These are phyloP conservation scores for Fusarium armeniacum DNA, from an alignment of 2,329 filamentous ascomycete species.

Conservation along the genomic window DNA sequence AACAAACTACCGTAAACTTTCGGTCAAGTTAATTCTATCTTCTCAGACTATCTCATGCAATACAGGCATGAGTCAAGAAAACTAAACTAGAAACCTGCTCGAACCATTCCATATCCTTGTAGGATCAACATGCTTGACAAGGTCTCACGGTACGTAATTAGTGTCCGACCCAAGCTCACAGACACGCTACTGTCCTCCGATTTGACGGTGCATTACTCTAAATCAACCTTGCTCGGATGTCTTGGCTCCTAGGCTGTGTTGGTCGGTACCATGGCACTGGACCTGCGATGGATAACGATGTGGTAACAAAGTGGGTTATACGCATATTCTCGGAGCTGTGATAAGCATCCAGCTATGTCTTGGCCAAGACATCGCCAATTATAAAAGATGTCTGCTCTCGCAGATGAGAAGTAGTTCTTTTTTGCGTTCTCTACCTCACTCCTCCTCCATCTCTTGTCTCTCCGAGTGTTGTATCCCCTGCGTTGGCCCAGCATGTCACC, in stretches of 20 bases:
- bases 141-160: constrained; percentile 29
- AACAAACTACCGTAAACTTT: background rate
- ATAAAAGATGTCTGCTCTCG: constrained; percentile 20
- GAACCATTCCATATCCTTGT: constrained; percentile 13
- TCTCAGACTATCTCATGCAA: background rate
- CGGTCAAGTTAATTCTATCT: background rate
- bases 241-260: constrained; percentile 20
- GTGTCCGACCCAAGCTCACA: background rate
- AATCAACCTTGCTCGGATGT: background rate
- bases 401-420: background rate
- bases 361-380: constrained; percentile 6
- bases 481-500: constrained; percentile 27
- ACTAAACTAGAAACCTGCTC: constrained; percentile 11
- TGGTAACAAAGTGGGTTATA: constrained; percentile 29
- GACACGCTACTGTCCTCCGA: constrained; percentile 3
- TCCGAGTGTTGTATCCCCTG: background rate
- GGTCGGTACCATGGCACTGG: constrained; percentile 1
- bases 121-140: constrained; percentile 20
- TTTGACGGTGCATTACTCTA: constrained; percentile 11
- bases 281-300: constrained; percentile 36
- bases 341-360: background rate
- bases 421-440: background rate
- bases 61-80: background rate
- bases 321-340: constrained; percentile 9
- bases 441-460: background rate